A percentile compares a stretch with the other conserved stretches of the same genome.
Conservation (phyloP, 2,329 filamentous ascomycete genomes). For the Zelopaecilomyces penicillatus region DNA sequence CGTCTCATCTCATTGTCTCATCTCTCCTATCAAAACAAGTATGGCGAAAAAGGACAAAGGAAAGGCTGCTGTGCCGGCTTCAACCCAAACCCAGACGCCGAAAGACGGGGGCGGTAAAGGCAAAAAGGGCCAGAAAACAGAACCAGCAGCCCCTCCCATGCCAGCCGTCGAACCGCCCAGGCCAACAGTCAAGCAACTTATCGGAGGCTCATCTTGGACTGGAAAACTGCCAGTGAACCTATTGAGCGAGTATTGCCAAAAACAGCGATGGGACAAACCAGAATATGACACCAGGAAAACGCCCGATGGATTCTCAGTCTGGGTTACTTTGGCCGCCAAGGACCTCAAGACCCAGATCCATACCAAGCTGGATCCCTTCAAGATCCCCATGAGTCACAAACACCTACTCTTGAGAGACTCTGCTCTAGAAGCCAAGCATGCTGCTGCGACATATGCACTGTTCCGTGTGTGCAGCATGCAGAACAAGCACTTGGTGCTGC, state of each 20-base stretch:
- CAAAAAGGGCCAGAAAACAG: conserved; percentile 30
- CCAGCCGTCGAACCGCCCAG: conserved; percentile 41
- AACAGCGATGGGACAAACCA: conserved; percentile 89
- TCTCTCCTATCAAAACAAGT: conserved; percentile 4
- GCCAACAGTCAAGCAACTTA: conserved; percentile 67
- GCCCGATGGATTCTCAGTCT: conserved; percentile 66
- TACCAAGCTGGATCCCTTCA: conserved; percentile 69
- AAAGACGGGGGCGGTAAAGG: conserved; percentile 38
- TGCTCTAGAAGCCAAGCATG: conserved; percentile 84
- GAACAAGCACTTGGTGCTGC: conserved; percentile 90
- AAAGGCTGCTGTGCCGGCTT: conserved; percentile 33
- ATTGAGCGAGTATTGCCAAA: conserved; percentile 89
- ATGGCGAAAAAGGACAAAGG: conserved; percentile 49
- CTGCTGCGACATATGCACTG: conserved; percentile 83
- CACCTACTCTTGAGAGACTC: conserved; percentile 69
- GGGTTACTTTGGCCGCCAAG: conserved; percentile 66
- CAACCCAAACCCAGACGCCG: conserved; percentile 18
- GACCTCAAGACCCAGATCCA: conserved; percentile 79
- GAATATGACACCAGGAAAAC: conserved; percentile 79
- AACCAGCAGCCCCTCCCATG: conserved; percentile 22
- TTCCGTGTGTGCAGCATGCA: conserved; percentile 92
- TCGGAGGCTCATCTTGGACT: conserved; percentile 93
- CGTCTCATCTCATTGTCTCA: background rate
- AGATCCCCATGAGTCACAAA: conserved; percentile 67
- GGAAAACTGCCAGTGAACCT: conserved; percentile 93